Base-by-base conservation (phyloP, 257 asterid species). In the Solanum chilense region DNA sequence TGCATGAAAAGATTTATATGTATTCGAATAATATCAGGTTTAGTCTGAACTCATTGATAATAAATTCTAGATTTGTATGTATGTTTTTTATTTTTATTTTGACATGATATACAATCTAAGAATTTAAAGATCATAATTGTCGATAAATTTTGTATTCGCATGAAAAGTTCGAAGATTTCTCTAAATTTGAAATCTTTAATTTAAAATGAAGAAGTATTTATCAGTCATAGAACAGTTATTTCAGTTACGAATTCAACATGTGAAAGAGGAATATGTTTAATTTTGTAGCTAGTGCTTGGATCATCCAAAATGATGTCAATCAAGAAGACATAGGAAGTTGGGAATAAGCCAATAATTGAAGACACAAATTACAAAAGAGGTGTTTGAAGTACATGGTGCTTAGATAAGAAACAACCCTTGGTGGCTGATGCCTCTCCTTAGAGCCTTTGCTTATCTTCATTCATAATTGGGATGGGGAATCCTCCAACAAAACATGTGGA, bases 401-500 rank as follows among this genome's bases (percentile, higher is more conserved):
- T 45, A 80, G 85, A 47, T 80, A 25, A 80, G 85, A 47, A 80
- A 80, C 44, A 80, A 29, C 42, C 25, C 44, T 37, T 80, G 68
- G 68, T 80, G 44, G 27, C 6, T 80, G 85, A 11, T 47, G 42
- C 42, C 27, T 78, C 84, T 78, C 27, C 27, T 14, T 37, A 16
- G 16, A 47, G 84, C 42, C 66, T 29, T 64, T 80, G 42, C 42
- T 78, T 45, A 78, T 80, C 84, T 80, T 47, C 20, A 27, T 29
- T 29, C 44, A 47, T 80, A 80, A 80, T 47, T 80, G 44, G 29
- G 20, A 25, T 80, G 66, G 42, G 27, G 85, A 83, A 49, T 74
- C 75, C 58, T 66, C 75, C 35, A 39, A 66, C 86, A 71, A 64
- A 45, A 69, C 86, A 82, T 82, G 89, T 82, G 89, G 74, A 49